Conservation (phyloP, 2,329 filamentous ascomycete genomes). For the Shiraia bambusicola region DNA sequence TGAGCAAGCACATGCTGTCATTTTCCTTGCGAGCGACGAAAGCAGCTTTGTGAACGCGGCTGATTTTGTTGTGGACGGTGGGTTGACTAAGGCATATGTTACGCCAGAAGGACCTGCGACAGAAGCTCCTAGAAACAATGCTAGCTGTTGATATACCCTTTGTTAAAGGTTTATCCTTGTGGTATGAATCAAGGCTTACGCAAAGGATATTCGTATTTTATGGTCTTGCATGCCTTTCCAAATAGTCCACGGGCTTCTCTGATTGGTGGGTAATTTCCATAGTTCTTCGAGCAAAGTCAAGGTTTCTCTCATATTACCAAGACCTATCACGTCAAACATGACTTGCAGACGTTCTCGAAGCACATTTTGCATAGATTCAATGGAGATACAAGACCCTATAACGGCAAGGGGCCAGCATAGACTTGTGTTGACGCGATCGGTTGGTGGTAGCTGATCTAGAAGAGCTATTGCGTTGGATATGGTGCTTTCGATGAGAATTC, state of each 20-base stretch:
- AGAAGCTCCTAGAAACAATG: constrained; percentile 55
- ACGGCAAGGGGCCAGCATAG: constrained; percentile 3
- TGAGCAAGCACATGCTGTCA: constrained; percentile 85
- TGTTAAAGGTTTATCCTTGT: too few species aligned
- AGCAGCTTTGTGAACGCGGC: constrained; percentile 86
- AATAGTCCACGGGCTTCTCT: constrained; percentile 1
- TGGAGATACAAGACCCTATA: neutral
- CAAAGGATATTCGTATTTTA: constrained; percentile 3
- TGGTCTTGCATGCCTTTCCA: constrained; percentile 3
- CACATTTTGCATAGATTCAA: neutral
- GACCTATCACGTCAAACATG: neutral
- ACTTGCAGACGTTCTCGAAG: neutral
- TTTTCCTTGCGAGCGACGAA: constrained; percentile 87
- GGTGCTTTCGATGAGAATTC: neutral
- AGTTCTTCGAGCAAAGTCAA: neutral
- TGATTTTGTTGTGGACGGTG: constrained; percentile 94
- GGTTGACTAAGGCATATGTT: constrained; percentile 87
- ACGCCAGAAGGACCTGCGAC: constrained; percentile 62
- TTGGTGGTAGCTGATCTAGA: neutral
- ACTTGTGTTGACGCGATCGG: constrained; percentile 1
- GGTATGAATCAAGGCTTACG: neutral
- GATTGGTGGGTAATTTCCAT: neutral
- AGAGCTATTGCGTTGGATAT: neutral
- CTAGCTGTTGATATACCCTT: constrained; percentile 6
- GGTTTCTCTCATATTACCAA: neutral